Base-by-base conservation (phyloP, 345 rosid species). In the Populus simonii region DNA sequence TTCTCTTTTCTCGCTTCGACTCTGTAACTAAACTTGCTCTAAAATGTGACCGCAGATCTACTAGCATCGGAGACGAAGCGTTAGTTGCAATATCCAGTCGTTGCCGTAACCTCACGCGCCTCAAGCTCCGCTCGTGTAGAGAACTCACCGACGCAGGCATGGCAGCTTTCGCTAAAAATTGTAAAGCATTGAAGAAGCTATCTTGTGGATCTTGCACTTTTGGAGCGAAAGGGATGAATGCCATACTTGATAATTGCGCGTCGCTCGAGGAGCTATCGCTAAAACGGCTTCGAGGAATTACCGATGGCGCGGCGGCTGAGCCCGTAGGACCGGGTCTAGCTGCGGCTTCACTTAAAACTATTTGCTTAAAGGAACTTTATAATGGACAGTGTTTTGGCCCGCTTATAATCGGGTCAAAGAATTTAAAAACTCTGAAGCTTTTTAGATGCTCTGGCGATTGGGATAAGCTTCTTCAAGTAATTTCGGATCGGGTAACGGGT, bases 151-250 rank as follows among this genome's bases (percentile, higher is more conserved):
- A 90, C 39, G 83, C 82, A 3, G 98, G 98, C 36, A 92, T 94
- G 87, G 62, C 68, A 0, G 87, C 55, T 16, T 92, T 94, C 61
- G 91, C 98, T 6, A 84, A 85, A 76, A 93, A 93, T 69, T 94
- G 98, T 78, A 88, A 73, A 72, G 85, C 85, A 3, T 78, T 93
- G 90, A 94, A 87, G 89, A 94, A 90, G 83, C 85, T 94, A 20
- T 91, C 97, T 10, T 90, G 92, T 70, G 97, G 93, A 83, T 94
- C 95, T 66, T 94, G 97, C 72, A 73, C 83, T 23, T 94, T 94
- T 29, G 98, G 98, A 62, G 86, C 97, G 38, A 91, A 80, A 84
- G 97, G 96, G 29, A 89, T 94, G 86, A 92, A 92, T 80, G 97
- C 96, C 1, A 87, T 94, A 25, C 90, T 94, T 6, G 90, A 94